A percentile compares a stretch with the other conserved stretches of the same genome.
Conservation (phyloP, 768 basidiomycete species). For the Xerocomellus intermedius region DNA sequence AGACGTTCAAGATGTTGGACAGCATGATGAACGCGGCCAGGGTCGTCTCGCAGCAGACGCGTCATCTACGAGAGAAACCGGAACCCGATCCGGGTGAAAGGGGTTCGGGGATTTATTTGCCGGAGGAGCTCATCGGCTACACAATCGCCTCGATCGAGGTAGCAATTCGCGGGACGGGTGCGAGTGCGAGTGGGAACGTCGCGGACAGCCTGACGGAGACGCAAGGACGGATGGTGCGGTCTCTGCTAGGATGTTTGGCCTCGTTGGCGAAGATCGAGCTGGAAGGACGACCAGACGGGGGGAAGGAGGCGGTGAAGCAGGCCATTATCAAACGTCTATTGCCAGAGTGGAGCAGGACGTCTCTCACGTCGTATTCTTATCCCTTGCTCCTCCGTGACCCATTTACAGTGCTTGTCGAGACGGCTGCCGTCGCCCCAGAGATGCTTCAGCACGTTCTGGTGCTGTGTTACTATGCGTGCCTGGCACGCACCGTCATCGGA, state of each 20-base stretch:
- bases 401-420: constrained; percentile 84
- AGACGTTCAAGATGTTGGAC: constrained; percentile 79
- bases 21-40: constrained; percentile 78
- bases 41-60: constrained; percentile 79
- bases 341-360: constrained; percentile 89
- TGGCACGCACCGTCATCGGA: constrained; percentile 84
- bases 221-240: constrained; percentile 73
- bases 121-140: constrained; percentile 88
- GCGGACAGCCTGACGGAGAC: constrained; percentile 70
- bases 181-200: constrained; percentile 44
- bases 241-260: constrained; percentile 67
- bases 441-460: constrained; percentile 87
- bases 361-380: constrained; percentile 77
- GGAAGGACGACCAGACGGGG: constrained; percentile 68
- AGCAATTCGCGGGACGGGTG: constrained; percentile 65
- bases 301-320: constrained; percentile 73
- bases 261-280: constrained; percentile 68
- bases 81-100: constrained; percentile 72
- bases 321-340: constrained; percentile 86
- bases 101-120: constrained; percentile 85
- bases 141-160: constrained; percentile 83
- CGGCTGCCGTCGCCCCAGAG: constrained; percentile 86
- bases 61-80: constrained; percentile 74
- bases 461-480: constrained; percentile 85
- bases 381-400: constrained; percentile 90